Evolutionary conservation across 495 filamentous ascomycete species (phyloP).

Genomic region (Aspergillus incahuasiensis): DNA sequence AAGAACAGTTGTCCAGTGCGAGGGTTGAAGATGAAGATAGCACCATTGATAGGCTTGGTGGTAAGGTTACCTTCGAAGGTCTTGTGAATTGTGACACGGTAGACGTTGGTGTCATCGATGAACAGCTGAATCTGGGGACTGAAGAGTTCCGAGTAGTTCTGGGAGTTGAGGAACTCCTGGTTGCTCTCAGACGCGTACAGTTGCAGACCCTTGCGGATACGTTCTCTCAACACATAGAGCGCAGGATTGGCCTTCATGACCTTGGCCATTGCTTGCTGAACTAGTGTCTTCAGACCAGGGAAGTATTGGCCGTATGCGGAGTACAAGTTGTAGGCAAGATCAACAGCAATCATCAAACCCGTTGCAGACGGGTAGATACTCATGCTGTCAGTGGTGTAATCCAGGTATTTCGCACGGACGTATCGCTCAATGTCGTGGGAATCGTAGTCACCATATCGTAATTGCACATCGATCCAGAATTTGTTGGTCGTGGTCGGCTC

Average conservation of each 20-base stretch:
- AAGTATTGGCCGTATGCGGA: conserved; percentile 99
- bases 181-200: conserved; percentile 98
- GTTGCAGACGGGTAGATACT: conserved; percentile 98
- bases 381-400: conserved; percentile 99
- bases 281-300: conserved; percentile 91
- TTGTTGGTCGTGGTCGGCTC: conserved; percentile 96
- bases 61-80: conserved; percentile 99
- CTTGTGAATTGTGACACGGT: conserved; percentile 99
- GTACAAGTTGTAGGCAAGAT: conserved; percentile 97
- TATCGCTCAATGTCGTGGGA: conserved; percentile 99
- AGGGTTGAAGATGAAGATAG: conserved; percentile 99
- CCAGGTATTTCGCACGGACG: conserved; percentile 94
- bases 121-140: conserved; percentile 99
- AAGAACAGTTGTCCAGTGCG: conserved; percentile 96
- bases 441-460: conserved; percentile 98
- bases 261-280: conserved; percentile 99
- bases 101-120: conserved; percentile 99
- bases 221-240: conserved; percentile 91
- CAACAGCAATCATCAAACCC: conserved; percentile 96
- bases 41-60: conserved; percentile 99
- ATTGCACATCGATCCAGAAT: conserved; percentile 98
- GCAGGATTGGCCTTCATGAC: conserved; percentile 99
- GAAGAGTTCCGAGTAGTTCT: conserved; percentile 99
- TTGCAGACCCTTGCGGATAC: conserved; percentile 97
- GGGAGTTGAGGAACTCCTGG: conserved; percentile 98